Base-by-base conservation (phyloP, 2,329 filamentous ascomycete species). In the Penicillium palitans region DNA sequence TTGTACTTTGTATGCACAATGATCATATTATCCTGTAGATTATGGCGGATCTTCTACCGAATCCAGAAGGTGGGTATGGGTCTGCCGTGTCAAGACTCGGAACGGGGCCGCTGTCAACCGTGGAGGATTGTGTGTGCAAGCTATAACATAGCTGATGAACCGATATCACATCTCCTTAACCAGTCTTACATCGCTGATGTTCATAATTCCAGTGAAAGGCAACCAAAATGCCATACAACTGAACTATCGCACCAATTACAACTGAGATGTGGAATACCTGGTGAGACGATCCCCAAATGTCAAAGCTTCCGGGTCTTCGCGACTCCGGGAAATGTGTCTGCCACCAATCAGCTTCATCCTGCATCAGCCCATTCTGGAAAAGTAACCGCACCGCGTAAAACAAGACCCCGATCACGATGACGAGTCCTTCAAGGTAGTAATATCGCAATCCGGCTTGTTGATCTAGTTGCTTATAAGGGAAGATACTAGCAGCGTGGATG, bases 251-350 rank as follows among this genome's bases (percentile, higher is more conserved):
- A 5, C 37, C 46, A 12, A 61, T 75, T 0, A 60, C 53, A 29
- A 75, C 73, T 3, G 74, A 66, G 4, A 73, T 39, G 57, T 75
- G 73, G 61, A 70, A 76, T 17, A 74, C 60, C 4, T 69, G 70
- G 56, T 75, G 73, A 6, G 71, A 75, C 15, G 66, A 65, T 17
- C 70, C 69, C 63, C 68, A 74, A 33, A 75, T 67, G 51, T 74
- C 72, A 54, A 76, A 75, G 17, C 55, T 59, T 3, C 70, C 72
- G 2, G 74, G 73, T 50, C 56, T 69, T 25, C 67, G 59, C 2
- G 62, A 54, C 58, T 72, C 68, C 3, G 69, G 69, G 9, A 63
- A 44, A 59, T 62, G 60, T 25, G 54, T 60, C 67, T 66, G 29
- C 19, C 7, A 37, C 3, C 17, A 31, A 27, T 25, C 27, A 59